Evolutionary conservation across 257 asterid genomes (phyloP), one percentile per base, ranked within the genome.

Genomic region (Paulownia fortunei): DNA sequence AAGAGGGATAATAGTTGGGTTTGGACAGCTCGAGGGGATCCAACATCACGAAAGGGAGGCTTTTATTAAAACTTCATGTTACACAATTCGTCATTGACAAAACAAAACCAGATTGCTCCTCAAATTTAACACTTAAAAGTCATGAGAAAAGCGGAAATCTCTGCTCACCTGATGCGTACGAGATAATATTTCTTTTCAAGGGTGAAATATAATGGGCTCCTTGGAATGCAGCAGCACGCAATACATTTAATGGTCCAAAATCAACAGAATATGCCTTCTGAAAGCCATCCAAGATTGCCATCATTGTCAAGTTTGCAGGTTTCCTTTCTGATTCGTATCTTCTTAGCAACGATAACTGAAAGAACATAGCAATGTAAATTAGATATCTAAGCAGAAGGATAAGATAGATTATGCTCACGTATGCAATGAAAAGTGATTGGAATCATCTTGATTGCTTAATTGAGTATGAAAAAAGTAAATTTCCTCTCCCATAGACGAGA

Each of bases 231-330:
- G 96, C 93, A 62, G 95, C 99, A 1, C 98, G 86, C 72, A 96
- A 63, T 3, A 87, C 80, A 42, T 93, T 96, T 11, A 96, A 76
- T 1, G 99, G 99, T 52, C 90, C 94, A 26, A 93, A 88, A 87
- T 93, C 97, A 39, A 92, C 83, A 16, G 97, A 90, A 82, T 96
- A 96, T 1, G 94, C 97, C 94, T 93, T 96, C 81, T 96, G 99
- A 76, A 96, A 87, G 18, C 99, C 97, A 58, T 96, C 99, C 21
- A 96, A 83, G 72, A 89, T 73, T 27, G 97, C 96, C 97, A 93
- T 92, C 98, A 96, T 84, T 21, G 92, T 69, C 67, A 86, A 19
- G 79, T 96, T 96, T 51, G 94, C 97, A 39, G 92, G 82, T 83
- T 84, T 96, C 82, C 99, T 89, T 78, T 96, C 98, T 18, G 92